These are phyloP conservation scores for Pseudogymnoascus destructans DNA, from an alignment of 2,329 filamentous ascomycete species.

Conservation along the genomic window DNA sequence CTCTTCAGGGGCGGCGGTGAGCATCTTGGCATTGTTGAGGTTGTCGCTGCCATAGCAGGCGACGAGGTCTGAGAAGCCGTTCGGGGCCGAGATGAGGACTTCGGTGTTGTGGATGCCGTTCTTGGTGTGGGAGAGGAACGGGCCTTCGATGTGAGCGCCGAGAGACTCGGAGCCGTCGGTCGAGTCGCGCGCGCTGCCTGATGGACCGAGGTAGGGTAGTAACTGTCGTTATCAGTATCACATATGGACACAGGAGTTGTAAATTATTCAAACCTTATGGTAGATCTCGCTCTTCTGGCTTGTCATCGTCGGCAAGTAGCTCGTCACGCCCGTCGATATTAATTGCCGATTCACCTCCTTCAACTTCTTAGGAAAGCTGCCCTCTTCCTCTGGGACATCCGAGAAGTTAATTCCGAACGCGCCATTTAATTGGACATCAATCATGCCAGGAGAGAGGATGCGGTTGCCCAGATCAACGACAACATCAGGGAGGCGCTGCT, in stretches of 20 bases:
- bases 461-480: conserved; percentile 70
- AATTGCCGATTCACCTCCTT: conserved; percentile 57
- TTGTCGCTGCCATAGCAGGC: conserved; percentile 62
- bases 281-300: conserved; percentile 75
- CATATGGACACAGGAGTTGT: neutral
- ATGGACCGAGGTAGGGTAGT: conserved; percentile 65
- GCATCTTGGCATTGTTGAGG: conserved; percentile 49
- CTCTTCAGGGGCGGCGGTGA: conserved; percentile 76
- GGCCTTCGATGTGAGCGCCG: conserved; percentile 82
- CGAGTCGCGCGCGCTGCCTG: conserved; percentile 44
- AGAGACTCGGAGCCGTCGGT: conserved; percentile 70
- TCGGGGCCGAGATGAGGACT: conserved; percentile 50
- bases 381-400: conserved; percentile 51
- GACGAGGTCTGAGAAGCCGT: conserved; percentile 52
- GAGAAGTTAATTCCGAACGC: conserved; percentile 91
- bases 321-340: conserved; percentile 70
- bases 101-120: conserved; percentile 74
- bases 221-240: conserved; percentile 31
- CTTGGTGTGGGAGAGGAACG: conserved; percentile 70
- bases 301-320: conserved; percentile 74
- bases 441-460: conserved; percentile 74
- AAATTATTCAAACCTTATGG: conserved; percentile 41
- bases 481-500: conserved; percentile 55
- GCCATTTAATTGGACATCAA: conserved; percentile 86
- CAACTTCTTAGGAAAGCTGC: conserved; percentile 57